A percentile compares a stretch with the other conserved stretches of the same genome.
Conservation (phyloP, 768 basidiomycete species). For the Kwoniella botswanensis region DNA sequence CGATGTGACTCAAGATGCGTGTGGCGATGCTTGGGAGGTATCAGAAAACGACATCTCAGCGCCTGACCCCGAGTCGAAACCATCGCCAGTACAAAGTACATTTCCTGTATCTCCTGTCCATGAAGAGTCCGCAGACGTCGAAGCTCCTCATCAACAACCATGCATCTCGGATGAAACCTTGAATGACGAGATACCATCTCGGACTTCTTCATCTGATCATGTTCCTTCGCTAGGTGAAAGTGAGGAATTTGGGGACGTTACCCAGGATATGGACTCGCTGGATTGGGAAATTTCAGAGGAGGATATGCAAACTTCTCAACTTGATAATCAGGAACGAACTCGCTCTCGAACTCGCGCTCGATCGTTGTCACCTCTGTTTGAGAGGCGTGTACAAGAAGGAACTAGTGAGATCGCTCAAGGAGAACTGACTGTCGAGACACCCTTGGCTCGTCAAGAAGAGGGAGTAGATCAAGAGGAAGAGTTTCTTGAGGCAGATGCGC, state of each 20-base stretch:
- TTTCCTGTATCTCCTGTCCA: not conserved
- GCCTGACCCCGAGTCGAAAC: too few species aligned
- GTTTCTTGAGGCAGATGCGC: too few species aligned
- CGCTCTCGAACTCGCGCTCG: not conserved
- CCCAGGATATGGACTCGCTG: conserved; percentile 13
- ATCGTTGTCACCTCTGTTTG: not conserved
- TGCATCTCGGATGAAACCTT: not conserved
- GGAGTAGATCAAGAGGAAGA: not conserved
- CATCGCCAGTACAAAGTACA: too few species aligned
- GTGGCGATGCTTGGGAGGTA: not conserved
- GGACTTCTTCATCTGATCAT: conserved; percentile 3
- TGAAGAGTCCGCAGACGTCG: not conserved
- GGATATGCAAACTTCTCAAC: not conserved
- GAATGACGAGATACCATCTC: not conserved
- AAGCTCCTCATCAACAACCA: not conserved
- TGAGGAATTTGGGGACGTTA: conserved; percentile 11
- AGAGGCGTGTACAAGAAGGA: not conserved
- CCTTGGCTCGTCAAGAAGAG: not conserved
- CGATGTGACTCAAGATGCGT: not conserved
- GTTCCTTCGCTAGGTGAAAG: not conserved
- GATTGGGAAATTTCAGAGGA: conserved; percentile 19
- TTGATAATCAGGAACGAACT: not conserved
- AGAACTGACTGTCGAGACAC: not conserved
- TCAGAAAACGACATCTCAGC: not conserved
- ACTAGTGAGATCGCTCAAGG: not conserved